phyloP scores from a whole-genome alignment of 2,329 filamentous ascomycete genomes.

The Fusarium veterinarium region DNA sequence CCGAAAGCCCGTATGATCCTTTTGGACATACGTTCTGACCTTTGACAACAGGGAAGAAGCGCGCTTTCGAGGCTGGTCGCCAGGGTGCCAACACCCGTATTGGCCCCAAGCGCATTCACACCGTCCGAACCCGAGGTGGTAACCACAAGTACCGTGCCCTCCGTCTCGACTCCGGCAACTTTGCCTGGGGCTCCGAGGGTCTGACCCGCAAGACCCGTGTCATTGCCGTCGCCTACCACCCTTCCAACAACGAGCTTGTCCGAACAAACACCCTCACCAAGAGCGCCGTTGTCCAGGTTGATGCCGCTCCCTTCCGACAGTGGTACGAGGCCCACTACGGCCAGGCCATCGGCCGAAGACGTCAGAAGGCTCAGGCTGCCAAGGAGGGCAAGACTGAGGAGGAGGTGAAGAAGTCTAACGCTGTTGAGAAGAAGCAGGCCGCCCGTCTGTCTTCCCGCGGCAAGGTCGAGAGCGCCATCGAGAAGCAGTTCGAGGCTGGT shows the following conservation, averaged over 20 bases:
- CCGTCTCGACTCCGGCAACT: conserved; percentile 98
- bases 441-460: conserved; percentile 82
- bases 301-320: conserved; percentile 98
- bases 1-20: conserved; percentile 75
- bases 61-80: conserved; percentile 99
- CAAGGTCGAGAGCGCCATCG: conserved; percentile 92
- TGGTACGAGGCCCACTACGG: conserved; percentile 99
- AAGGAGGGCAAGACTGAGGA: conserved; percentile 71
- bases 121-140: conserved; percentile 95
- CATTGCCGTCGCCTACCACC: conserved; percentile 98
- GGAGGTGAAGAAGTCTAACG: conserved; percentile 92
- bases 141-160: conserved; percentile 99
- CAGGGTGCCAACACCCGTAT: conserved; percentile 99
- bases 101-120: conserved; percentile 94
- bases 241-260: conserved; percentile 99
- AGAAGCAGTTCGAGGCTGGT: conserved; percentile 99
- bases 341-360: conserved; percentile 85
- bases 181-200: conserved; percentile 98
- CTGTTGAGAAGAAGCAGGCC: conserved; percentile 96
- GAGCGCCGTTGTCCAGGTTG: conserved; percentile 98
- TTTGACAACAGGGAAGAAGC: conserved; percentile 85
- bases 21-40: conserved; percentile 77
- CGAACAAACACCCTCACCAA: conserved; percentile 99
- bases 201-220: conserved; percentile 99
- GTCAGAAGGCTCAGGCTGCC: conserved; percentile 80